Evolutionary conservation across 768 basidiomycete genomes (phyloP), one percentile per base, ranked within the genome.

Genomic region (Hericium rajendrae): DNA sequence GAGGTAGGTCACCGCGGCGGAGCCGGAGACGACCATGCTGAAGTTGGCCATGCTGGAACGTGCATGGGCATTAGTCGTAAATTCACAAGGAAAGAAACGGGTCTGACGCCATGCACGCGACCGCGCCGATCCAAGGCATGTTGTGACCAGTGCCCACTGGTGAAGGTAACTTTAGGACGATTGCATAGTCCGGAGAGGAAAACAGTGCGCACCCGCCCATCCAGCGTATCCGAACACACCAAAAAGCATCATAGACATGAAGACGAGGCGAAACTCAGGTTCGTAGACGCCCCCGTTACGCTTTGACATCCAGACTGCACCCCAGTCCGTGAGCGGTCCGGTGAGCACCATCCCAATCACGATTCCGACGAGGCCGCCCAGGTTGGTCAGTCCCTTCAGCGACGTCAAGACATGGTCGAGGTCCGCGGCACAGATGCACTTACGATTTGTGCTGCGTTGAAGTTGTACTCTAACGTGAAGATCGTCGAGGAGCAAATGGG

Each of bases 81-180:
- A 6, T 22, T 4, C 10, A 10, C 15, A 18, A 2, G 6, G 9
- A n/a, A 11, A 46, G 6, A 41, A 6, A 28, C 2, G 4, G 39
- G 32, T 60, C 63, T 13, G 49, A 66, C 65, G 61, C 60, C 49
- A 64, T 64, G 59, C 74, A 73, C 9, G 71, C 69, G 15, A 76
- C 74, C 0, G 74, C 74, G 24, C 75, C 75, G 56, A 75, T 76
- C 75, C 75, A 76, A 2, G 74, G 74, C 72, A 76, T 75, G 24
- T 68, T 67, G 57, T 73, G 70, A 6, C 68, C 69, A 11, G 71
- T 75, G 63, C 75, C 61, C 68, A 74, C 72, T 59, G 59, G 8
- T 32, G 40, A 41, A 15, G 8, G 24, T 41, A 26, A 16, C 20
- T n/a, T 28, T 9, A 13, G 55, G 18, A 16, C 8, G 16, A 5